These are phyloP conservation scores for Tympanopsis confertula DNA, from an alignment of 2,329 filamentous ascomycete species.

Conservation along the genomic window DNA sequence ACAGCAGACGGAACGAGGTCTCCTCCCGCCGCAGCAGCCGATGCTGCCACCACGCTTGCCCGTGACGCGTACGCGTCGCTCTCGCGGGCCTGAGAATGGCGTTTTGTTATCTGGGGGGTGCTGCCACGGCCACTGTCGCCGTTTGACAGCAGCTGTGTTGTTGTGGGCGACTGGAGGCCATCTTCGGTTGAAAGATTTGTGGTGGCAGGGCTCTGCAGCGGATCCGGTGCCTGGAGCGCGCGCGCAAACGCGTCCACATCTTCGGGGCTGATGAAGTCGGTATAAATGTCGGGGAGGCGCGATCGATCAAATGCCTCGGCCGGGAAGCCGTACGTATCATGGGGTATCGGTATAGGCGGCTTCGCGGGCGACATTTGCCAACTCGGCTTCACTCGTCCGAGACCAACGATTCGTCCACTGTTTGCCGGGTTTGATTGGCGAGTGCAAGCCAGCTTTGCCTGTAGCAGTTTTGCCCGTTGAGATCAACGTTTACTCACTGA, in stretches of 20 bases:
- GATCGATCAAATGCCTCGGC: slow-evolving; percentile 55
- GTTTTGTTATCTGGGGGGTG: too few relatives aligned
- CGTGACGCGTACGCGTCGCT: slow-evolving; percentile 11
- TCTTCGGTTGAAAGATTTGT: slow-evolving; percentile 4
- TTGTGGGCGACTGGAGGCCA: background rate
- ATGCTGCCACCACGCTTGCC: slow-evolving; percentile 21
- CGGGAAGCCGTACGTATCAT: slow-evolving; percentile 47
- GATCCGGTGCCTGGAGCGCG: slow-evolving; percentile 71
- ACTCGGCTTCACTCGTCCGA: too few relatives aligned
- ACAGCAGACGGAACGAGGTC: background rate
- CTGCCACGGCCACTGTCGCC: slow-evolving; percentile 24
- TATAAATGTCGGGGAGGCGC: slow-evolving; percentile 66
- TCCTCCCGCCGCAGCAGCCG: too few relatives aligned
- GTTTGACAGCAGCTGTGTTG: slow-evolving; percentile 24
- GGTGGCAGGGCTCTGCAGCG: slow-evolving; percentile 9
- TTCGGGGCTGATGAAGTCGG: slow-evolving; percentile 62
- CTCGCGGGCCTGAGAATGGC: background rate
- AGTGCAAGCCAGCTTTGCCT: too few relatives aligned
- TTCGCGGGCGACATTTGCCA: too few relatives aligned
- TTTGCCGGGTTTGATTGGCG: too few relatives aligned
- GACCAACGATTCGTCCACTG: too few relatives aligned
- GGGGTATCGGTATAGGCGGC: too few relatives aligned
- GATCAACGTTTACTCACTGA: too few relatives aligned
- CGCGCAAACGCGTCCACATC: slow-evolving; percentile 70
- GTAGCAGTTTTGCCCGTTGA: too few relatives aligned